phyloP scores from a whole-genome alignment of 768 basidiomycete species.

The Stropharia rugosoannulata region DNA sequence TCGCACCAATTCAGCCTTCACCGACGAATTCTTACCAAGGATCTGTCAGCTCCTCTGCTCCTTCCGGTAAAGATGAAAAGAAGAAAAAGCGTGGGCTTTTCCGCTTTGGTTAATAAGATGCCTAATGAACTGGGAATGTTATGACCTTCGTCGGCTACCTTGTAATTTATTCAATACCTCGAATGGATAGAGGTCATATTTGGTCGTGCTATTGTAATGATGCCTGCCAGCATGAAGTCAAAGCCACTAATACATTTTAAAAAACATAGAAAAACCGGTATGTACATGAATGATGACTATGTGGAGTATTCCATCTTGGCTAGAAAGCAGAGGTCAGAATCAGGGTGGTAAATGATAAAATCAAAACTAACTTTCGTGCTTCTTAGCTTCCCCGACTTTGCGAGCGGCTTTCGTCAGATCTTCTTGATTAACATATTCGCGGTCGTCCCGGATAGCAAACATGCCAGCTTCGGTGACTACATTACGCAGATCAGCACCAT shows the following conservation, averaged over 20 bases:
- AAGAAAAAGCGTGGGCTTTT: constrained; percentile 78
- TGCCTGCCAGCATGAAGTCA: background rate
- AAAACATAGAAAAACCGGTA: constrained; percentile 8
- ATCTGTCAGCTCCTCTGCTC: constrained; percentile 37
- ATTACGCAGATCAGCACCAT: constrained; percentile 95
- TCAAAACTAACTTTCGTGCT: constrained; percentile 82
- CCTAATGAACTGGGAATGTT: constrained; percentile 4
- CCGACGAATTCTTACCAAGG: constrained; percentile 53
- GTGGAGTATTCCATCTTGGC: constrained; percentile 56
- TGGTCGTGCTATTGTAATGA: background rate
- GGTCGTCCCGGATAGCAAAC: constrained; percentile 98
- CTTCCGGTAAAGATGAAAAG: constrained; percentile 55
- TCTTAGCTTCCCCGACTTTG: constrained; percentile 96
- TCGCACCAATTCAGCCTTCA: constrained; percentile 41
- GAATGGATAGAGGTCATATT: constrained; percentile 6
- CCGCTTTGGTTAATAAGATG: constrained; percentile 45
- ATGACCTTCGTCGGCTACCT: constrained; percentile 18
- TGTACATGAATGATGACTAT: constrained; percentile 25
- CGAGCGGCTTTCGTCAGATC: constrained; percentile 95
- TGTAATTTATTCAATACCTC: constrained; percentile 16
- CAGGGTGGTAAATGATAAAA: background rate
- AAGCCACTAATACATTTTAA: background rate
- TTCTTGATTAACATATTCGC: constrained; percentile 91
- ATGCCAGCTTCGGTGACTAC: constrained; percentile 96
- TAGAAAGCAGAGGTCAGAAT: constrained; percentile 20